These are phyloP conservation scores for Ogataea ramenticola DNA, from an alignment of 805 yeast genomes.

Conservation along the genomic window DNA sequence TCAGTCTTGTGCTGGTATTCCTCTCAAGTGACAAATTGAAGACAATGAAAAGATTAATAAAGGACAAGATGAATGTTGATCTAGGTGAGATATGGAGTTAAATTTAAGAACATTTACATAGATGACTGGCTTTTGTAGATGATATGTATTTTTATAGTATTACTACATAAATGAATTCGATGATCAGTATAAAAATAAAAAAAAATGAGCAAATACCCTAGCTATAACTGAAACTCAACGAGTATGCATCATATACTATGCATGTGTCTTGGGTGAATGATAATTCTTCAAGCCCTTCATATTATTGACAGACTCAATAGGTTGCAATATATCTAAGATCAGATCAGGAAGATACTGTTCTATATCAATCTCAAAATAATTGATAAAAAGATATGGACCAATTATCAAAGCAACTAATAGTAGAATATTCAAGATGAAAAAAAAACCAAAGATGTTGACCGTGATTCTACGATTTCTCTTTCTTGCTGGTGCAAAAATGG, in stretches of 20 bases:
- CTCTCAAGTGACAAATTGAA: neutral
- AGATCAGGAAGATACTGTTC: slow-evolving; percentile 33
- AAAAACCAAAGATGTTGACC: slow-evolving; percentile 21
- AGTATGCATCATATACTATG: neutral
- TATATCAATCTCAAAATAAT: slow-evolving; percentile 31
- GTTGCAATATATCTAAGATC: slow-evolving; percentile 34
- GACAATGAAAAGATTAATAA: neutral
- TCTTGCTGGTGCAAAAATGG: slow-evolving; percentile 32
- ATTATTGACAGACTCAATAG: slow-evolving; percentile 23
- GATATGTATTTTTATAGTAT: no score
- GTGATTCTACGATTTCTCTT: slow-evolving; percentile 32
- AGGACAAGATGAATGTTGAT: no score
- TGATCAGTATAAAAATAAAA: no score
- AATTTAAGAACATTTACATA: no score
- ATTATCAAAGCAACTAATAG: slow-evolving; percentile 28
- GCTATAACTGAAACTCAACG: no score
- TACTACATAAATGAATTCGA: no score
- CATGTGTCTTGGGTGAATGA: slow-evolving; percentile 13
- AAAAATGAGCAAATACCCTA: neutral
- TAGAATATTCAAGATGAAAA: slow-evolving; percentile 27
- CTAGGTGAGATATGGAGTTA: no score
- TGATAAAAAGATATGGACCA: slow-evolving; percentile 31
- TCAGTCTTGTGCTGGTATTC: slow-evolving; percentile 3
- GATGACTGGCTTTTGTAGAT: no score
- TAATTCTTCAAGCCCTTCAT: slow-evolving; percentile 32